Percentiles rank a stretch among this genome's conserved stretches.
Evolutionary conservation across 192 early-diverging fungal genomes (phyloP).

Genomic region (Coemansia javaensis): DNA sequence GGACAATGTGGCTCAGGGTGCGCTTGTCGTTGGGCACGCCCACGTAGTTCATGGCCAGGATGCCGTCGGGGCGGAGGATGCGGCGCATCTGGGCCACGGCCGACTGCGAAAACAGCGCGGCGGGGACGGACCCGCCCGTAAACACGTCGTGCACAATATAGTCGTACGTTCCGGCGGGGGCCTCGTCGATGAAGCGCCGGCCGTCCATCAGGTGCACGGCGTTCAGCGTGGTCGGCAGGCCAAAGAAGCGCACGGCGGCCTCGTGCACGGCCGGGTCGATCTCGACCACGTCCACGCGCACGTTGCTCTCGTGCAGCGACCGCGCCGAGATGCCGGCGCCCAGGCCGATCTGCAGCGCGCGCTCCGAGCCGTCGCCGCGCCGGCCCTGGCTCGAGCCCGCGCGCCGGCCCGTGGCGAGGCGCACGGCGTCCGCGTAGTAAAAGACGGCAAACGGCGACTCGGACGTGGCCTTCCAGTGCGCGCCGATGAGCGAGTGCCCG

Average conservation of each 20-base stretch:
- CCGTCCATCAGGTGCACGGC: constrained; percentile 69
- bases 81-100: constrained; percentile 59
- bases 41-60: constrained; percentile 85
- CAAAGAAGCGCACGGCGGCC: constrained; percentile 67
- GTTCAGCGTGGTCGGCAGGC: constrained; percentile 52
- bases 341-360: constrained; percentile 61
- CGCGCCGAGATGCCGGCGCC: constrained; percentile 76
- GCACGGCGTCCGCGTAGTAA: constrained; percentile 77
- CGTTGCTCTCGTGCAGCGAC: constrained; percentile 56
- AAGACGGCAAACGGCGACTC: constrained; percentile 79
- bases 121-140: constrained; percentile 77
- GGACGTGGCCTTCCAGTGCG: constrained; percentile 59
- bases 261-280: constrained; percentile 72
- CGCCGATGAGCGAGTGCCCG: constrained; percentile 86
- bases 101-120: constrained; percentile 68
- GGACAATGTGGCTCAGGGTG: constrained; percentile 56
- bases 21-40: constrained; percentile 53
- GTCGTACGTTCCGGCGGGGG: constrained; percentile 58
- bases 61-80: constrained; percentile 69
- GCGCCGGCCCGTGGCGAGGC: constrained; percentile 41
- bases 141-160: constrained; percentile 93
- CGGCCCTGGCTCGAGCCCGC: no score
- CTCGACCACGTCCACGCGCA: constrained; percentile 77
- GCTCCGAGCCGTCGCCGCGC: constrained; percentile 10
- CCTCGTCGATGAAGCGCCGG: constrained; percentile 63